Base-by-base conservation (phyloP, 805 yeast species). In the Debaryomyces hansenii region DNA sequence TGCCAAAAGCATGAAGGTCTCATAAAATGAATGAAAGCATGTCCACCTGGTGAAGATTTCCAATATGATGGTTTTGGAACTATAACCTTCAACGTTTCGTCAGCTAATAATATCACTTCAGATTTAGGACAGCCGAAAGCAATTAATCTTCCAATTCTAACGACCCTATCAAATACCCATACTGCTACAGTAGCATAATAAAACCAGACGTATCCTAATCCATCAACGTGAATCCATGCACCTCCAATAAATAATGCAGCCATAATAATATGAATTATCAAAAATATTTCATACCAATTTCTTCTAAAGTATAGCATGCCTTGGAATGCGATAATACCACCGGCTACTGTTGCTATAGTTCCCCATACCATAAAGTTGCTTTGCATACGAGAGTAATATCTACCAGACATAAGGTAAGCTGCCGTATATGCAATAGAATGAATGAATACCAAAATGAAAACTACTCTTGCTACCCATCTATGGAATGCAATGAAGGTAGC, bases 221-320 rank as follows among this genome's bases (percentile, higher is more conserved):
- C 62, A 44, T 62, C 58, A 38, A 74, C 70, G 74, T 47, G 75
- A 52, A 59, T 63, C 80, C 68, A 69, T 44, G 53, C 73, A 57
- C 80, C 83, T 56, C 42, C 80, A 73, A 56, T 67, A 69, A 57
- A 69, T 45, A 47, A 63, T 41, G 41, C 74, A 45, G 69, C 79
- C 68, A 51, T 55, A 57, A 58, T 39, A n/a, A 70, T 67, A 45
- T 72, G 77, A 32, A 63, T 18, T 8, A 61, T 24, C 15, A 70
- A 56, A 45, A 72, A 72, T 0, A 60, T 43, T 52, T 72, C 76
- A 53, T 72, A 72, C 63, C 64, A 64, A 20, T 44, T 56, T 49
- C 74, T 59, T 53, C 77, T 62, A 18, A 71, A 55, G 16, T 56
- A 56, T 40, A 70, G 47, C 46, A 70, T 46, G 1, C 68, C 68